A percentile compares a stretch with the other conserved stretches of the same genome.
phyloP scores from a whole-genome alignment of 2,329 filamentous ascomycete species.

The Trichophyton benhamiae region DNA sequence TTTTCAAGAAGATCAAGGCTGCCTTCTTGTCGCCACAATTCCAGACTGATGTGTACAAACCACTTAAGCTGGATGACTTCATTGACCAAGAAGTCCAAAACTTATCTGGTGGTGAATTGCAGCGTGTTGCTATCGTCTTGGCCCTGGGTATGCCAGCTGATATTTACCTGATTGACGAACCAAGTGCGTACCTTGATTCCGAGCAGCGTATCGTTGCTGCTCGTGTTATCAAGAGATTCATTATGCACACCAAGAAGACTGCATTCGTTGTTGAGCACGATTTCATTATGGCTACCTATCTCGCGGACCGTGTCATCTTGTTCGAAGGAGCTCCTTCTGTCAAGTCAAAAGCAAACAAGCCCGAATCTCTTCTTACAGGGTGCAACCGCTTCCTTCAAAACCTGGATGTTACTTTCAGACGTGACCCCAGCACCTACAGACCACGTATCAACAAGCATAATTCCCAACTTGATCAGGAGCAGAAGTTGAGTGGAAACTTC shows the following conservation, averaged over 20 bases:
- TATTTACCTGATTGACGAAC: constrained; percentile 97
- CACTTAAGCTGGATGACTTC: constrained; percentile 97
- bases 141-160: constrained; percentile 92
- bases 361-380: constrained; percentile 83
- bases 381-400: constrained; percentile 97
- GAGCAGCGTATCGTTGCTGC: constrained; percentile 97
- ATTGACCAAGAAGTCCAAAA: constrained; percentile 99
- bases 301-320: constrained; percentile 91
- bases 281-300: constrained; percentile 87
- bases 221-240: constrained; percentile 98
- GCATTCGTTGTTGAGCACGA: constrained; percentile 99
- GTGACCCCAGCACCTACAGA: constrained; percentile 89
- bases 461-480: constrained; percentile 93
- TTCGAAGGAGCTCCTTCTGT: constrained; percentile 91
- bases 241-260: constrained; percentile 99
- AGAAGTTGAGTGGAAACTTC: constrained; percentile 88
- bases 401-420: constrained; percentile 94
- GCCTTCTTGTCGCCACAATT: constrained; percentile 95
- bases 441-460: constrained; percentile 97
- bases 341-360: constrained; percentile 73
- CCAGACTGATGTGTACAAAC: constrained; percentile 98
- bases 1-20: constrained; percentile 99
- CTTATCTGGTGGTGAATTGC: constrained; percentile 96
- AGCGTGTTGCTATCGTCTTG: constrained; percentile 95
- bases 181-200: constrained; percentile 92